phyloP scores from a whole-genome alignment of 306 rosid species.

The Urtica urens region DNA sequence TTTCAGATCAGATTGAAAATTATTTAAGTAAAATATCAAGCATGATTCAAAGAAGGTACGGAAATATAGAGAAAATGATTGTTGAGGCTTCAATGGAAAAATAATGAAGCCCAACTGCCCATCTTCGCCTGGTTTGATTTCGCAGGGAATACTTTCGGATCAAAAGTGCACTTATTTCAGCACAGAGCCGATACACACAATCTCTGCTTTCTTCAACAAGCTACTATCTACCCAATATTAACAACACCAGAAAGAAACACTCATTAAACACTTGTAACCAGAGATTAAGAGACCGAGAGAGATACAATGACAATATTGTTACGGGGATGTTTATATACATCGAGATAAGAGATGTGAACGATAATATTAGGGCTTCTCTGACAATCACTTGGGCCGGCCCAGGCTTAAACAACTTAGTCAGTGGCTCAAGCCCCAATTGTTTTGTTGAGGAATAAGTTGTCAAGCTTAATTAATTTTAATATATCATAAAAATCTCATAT shows the following conservation, averaged over 20 bases:
- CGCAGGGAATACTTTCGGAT: constrained; percentile 70
- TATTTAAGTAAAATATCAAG: neutral
- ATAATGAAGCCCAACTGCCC: constrained; percentile 69
- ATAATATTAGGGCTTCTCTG: no score
- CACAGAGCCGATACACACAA: constrained; percentile 80
- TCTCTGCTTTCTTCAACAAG: constrained; percentile 33
- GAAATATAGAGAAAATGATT: constrained; percentile 63
- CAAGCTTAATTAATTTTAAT: no score
- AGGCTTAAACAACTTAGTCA: no score
- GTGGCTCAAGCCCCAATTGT: no score
- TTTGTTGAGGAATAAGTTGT: no score
- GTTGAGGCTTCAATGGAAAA: constrained; percentile 30
- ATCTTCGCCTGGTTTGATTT: constrained; percentile 36
- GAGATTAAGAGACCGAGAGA: neutral
- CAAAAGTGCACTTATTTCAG: constrained; percentile 33
- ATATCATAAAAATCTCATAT: no score
- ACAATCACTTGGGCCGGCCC: no score
- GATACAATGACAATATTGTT: neutral
- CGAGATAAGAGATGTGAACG: no score
- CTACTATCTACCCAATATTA: no score
- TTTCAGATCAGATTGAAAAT: neutral
- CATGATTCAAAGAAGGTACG: no score
- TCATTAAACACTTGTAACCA: no score
- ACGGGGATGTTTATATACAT: no score
- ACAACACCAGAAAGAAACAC: neutral